Evolutionary conservation across 352 stramenopile species (phyloP).

Genomic region (Phytophthora sp.): DNA sequence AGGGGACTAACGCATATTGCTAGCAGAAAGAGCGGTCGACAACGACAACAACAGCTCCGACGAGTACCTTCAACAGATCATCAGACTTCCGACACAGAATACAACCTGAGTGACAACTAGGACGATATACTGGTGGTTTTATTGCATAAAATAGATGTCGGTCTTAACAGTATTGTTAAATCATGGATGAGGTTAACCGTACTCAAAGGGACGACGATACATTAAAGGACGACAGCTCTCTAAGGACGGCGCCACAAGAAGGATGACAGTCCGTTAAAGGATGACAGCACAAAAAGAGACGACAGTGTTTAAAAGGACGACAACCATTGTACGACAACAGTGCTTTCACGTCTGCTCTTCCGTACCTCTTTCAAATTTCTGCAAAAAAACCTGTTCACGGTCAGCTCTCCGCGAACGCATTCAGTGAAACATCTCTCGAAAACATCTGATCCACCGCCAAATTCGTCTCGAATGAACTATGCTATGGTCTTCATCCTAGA

Average conservation of each 20-base stretch:
- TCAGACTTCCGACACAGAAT: neutral
- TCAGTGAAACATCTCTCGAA: neutral
- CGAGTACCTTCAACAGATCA: neutral
- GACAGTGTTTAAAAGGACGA: neutral
- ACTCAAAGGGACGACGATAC: neutral
- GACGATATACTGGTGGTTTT: neutral
- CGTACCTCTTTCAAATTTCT: neutral
- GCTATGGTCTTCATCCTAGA: constrained; percentile 4
- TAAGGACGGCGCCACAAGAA: too few relatives aligned
- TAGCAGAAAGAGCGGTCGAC: neutral
- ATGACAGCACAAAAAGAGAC: neutral
- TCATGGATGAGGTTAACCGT: too few relatives aligned
- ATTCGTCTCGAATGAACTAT: neutral
- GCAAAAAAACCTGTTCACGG: neutral
- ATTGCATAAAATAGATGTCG: neutral
- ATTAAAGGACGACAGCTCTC: neutral
- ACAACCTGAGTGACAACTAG: neutral
- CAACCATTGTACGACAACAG: too few relatives aligned
- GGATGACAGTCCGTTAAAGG: neutral
- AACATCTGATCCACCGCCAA: neutral
- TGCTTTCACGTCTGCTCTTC: neutral
- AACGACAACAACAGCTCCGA: neutral
- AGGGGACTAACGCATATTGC: neutral
- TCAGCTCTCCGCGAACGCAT: neutral
- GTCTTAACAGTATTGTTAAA: neutral